These are phyloP conservation scores for Thelonectria olida DNA, from an alignment of 2,329 filamentous ascomycete species.

Conservation along the genomic window DNA sequence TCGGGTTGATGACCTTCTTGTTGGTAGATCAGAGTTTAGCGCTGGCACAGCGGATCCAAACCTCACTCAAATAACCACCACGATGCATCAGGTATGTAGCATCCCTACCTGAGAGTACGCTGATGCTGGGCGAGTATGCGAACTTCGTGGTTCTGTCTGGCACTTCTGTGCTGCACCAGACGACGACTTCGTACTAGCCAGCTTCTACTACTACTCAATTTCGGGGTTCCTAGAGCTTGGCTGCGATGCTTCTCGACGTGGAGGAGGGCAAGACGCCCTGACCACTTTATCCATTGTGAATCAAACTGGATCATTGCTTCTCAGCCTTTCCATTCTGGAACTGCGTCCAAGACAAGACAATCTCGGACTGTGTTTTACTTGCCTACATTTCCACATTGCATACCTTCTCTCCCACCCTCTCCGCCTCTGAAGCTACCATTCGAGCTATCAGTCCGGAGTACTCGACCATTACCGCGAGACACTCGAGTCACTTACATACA, in stretches of 20 bases:
- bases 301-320: slow-evolving; percentile 11
- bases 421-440: slow-evolving; percentile 31
- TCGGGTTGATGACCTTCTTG: slow-evolving; percentile 16
- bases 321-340: slow-evolving; percentile 20
- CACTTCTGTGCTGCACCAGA: slow-evolving; percentile 18
- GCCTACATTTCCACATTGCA: slow-evolving; percentile 28
- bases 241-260: slow-evolving; percentile 9
- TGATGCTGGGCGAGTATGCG: slow-evolving; percentile 31
- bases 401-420: slow-evolving; percentile 27
- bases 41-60: slow-evolving; percentile 29
- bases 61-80: slow-evolving; percentile 33
- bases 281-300: background rate
- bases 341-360: slow-evolving; percentile 37
- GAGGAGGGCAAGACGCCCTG: background rate
- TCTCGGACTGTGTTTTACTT: slow-evolving; percentile 39
- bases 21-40: slow-evolving; percentile 37
- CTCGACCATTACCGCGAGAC: slow-evolving; percentile 38
- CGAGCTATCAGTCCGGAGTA: background rate
- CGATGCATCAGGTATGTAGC: slow-evolving; percentile 22
- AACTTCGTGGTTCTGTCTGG: slow-evolving; percentile 14
- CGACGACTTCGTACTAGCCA: slow-evolving; percentile 19
- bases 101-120: slow-evolving; percentile 27
- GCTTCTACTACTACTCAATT: background rate
- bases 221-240: slow-evolving; percentile 19
- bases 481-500: slow-evolving; percentile 36